These are phyloP conservation scores for Symmetrospora coprosmae DNA, from an alignment of 768 basidiomycete genomes.

Conservation along the genomic window DNA sequence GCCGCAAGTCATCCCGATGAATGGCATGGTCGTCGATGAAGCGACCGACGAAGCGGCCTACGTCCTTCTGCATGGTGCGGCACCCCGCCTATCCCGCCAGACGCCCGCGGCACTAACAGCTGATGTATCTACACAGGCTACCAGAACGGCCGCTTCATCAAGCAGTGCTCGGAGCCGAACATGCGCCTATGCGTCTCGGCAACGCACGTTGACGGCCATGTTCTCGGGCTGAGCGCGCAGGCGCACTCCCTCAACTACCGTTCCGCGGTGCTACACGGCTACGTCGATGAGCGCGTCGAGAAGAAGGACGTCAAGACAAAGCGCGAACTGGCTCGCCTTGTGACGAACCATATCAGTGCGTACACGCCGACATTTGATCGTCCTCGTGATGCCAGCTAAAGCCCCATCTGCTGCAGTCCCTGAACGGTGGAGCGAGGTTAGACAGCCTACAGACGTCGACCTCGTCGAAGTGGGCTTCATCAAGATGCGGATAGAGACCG, in stretches of 20 bases:
- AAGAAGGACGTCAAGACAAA: background rate
- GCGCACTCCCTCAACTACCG: background rate
- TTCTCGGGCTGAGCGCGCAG: background rate
- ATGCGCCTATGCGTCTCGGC: background rate
- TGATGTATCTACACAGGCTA: background rate
- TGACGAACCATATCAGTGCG: background rate
- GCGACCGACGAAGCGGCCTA: background rate
- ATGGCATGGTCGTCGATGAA: background rate
- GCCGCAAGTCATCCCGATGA: background rate
- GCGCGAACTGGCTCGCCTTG: background rate
- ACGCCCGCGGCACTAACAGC: background rate
- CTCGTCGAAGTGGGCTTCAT: slow-evolving; percentile 5
- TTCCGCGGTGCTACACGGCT: slow-evolving; percentile 1
- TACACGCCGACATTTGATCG: background rate
- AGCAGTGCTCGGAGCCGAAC: slow-evolving; percentile 2
- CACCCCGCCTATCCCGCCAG: background rate
- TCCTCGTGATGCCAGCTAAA: background rate
- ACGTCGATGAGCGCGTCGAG: background rate
- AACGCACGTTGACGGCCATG: background rate
- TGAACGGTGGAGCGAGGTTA: slow-evolving; percentile 1
- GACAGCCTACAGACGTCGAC: background rate
- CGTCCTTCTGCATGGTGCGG: background rate
- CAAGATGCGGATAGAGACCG: slow-evolving; percentile 1
- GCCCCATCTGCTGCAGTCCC: background rate
- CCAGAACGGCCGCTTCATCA: slow-evolving; percentile 4